Percentiles rank a stretch among this genome's conserved stretches.
Conservation (phyloP, 306 rosid genomes). For the Vicia villosa region DNA sequence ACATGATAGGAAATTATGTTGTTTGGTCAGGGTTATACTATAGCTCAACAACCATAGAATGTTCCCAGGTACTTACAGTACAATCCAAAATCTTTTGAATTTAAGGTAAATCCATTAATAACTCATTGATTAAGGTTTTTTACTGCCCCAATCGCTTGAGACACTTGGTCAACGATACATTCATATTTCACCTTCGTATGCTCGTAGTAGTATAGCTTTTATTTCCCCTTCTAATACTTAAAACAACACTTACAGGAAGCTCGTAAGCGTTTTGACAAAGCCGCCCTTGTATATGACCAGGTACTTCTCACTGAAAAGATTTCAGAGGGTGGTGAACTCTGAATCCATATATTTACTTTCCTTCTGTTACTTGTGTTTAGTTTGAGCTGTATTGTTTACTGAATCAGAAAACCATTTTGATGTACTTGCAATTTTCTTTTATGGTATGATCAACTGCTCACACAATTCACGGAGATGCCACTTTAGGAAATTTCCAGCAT, state of each 20-base stretch:
- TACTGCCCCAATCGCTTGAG: neutral
- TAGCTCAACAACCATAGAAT: neutral
- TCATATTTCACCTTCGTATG: constrained; percentile 27
- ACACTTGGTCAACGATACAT: constrained; percentile 2
- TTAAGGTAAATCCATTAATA: neutral
- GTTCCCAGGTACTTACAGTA: neutral
- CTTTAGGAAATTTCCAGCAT: neutral
- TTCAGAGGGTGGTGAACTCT: constrained; percentile 22
- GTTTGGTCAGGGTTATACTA: neutral
- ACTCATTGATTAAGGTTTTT: neutral
- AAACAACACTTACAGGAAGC: constrained; percentile 70
- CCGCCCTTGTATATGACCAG: constrained; percentile 71
- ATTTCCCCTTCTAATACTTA: constrained; percentile 30
- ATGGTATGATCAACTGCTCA: neutral
- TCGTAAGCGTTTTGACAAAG: constrained; percentile 85
- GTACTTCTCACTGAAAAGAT: constrained; percentile 44
- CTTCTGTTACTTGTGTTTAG: constrained; percentile 15
- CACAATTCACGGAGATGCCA: constrained; percentile 5
- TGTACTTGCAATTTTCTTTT: neutral
- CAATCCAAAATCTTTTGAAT: neutral
- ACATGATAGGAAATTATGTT: neutral
- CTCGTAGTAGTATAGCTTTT: neutral
- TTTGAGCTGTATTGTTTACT: constrained; percentile 18
- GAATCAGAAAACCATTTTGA: constrained; percentile 14
- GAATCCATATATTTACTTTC: constrained; percentile 23